These are phyloP conservation scores for Henckelia pumila DNA, from an alignment of 257 asterid genomes.

Conservation along the genomic window DNA sequence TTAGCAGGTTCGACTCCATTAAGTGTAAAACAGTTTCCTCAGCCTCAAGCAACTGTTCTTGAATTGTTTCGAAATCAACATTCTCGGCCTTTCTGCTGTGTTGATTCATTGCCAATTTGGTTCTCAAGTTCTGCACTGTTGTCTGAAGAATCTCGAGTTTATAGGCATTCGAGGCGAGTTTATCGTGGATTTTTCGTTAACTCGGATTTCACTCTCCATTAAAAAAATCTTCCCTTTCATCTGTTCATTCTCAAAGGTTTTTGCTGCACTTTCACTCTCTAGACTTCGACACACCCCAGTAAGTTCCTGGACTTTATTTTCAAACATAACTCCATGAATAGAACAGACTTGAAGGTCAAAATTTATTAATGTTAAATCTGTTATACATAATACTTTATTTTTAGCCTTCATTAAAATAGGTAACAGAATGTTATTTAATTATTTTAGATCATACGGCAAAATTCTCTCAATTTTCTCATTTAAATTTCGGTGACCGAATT, in stretches of 20 bases:
- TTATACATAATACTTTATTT: no score
- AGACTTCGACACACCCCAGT: conserved; percentile 37
- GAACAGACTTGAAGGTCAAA: conserved; percentile 54
- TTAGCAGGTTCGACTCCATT: conserved; percentile 37
- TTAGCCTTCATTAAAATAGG: no score
- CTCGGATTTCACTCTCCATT: conserved; percentile 46
- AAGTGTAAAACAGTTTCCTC: conserved; percentile 41
- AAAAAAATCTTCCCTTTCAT: conserved; percentile 40
- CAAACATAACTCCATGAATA: conserved; percentile 37
- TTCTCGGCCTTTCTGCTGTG: conserved; percentile 29
- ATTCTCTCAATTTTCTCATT: no score
- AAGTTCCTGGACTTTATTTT: conserved; percentile 47
- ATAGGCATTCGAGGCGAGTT: conserved; percentile 44
- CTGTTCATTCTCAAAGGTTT: conserved; percentile 37
- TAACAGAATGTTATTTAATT: no score
- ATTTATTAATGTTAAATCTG: no score
- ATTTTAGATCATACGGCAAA: no score
- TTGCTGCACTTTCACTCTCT: conserved; percentile 36
- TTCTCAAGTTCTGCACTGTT: conserved; percentile 38
- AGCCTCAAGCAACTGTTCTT: conserved; percentile 44
- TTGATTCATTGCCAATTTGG: conserved; percentile 35
- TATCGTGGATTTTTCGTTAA: conserved; percentile 37
- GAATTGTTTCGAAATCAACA: conserved; percentile 40
- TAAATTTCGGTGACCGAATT: no score
- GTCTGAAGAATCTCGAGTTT: conserved; percentile 39